Evolutionary conservation across 2,329 filamentous ascomycete genomes (phyloP).

Genomic region (Herpotrichia juniperi): DNA sequence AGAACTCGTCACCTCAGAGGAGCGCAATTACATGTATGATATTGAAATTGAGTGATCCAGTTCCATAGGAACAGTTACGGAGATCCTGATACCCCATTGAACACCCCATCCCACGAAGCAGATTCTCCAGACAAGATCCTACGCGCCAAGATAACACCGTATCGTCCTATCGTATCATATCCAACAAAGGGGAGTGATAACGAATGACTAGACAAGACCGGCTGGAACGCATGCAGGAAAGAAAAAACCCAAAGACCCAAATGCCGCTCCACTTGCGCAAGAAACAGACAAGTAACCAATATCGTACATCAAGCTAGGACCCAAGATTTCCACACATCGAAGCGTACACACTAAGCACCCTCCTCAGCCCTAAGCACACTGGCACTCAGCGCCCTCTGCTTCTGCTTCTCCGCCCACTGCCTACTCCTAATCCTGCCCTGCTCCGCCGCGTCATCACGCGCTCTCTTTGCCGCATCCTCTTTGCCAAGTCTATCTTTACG

Average conservation of each 20-base stretch:
- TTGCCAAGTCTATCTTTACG: conserved; percentile 52
- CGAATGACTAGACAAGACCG: neutral
- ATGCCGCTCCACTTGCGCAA: too few relatives aligned
- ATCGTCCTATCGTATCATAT: neutral
- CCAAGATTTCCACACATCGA: too few relatives aligned
- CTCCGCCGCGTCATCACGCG: conserved; percentile 54
- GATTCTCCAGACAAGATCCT: neutral
- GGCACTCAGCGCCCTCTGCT: conserved; percentile 39
- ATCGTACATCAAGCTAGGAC: too few relatives aligned
- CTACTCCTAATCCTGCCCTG: conserved; percentile 50
- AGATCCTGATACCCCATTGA: neutral
- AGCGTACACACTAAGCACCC: too few relatives aligned
- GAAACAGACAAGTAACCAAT: too few relatives aligned
- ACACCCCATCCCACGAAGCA: conserved; percentile 1
- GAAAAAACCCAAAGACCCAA: too few relatives aligned
- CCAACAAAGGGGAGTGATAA: conserved; percentile 1
- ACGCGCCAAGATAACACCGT: neutral
- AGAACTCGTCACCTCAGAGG: too few relatives aligned
- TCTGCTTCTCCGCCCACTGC: conserved; percentile 58
- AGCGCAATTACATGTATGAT: too few relatives aligned
- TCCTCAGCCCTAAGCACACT: neutral
- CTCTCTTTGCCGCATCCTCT: conserved; percentile 55
- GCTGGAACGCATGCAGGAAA: too few relatives aligned
- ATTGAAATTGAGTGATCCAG: too few relatives aligned
- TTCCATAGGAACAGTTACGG: too few relatives aligned